Base-by-base conservation (phyloP, 1,139 yeast genomes). In the Zhuliangozyma blackwelliae region DNA sequence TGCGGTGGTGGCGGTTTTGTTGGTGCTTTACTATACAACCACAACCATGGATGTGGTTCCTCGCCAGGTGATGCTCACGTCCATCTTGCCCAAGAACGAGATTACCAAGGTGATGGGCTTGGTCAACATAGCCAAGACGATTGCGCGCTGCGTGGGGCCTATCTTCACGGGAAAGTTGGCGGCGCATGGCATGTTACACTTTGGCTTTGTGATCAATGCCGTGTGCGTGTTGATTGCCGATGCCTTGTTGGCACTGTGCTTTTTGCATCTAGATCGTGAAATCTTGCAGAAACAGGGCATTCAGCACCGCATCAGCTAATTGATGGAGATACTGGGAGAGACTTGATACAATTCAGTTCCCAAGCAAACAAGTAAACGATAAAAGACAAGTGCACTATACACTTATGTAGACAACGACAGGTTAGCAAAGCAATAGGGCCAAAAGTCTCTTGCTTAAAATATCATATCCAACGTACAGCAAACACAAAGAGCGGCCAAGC, bases 31-130 rank as follows among this genome's bases (percentile, higher is more conserved):
- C 40, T 73, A 76, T 38, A 60, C 77, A 2, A 70, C 89, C 1
- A 69, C 80, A 2, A 76, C 89, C 0, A 87, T 88, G 92, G 97
- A 89, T 54, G 96, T 88, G 23, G 94, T 88, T 2, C 96, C 96
- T 7, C 72, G 97, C 37, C 96, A 88, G 57, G 77, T 88, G 5
- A 65, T 89, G 31, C 60, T 88, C 28, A 79, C 95, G 0, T 74
- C 86, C 2, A 66, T 87, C 13, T 79, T 89, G 37, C 72, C 72
- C 11, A 69, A 74, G 9, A 59, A 67, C 10, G 94, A 86, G 40
- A 63, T 89, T 32, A 79, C 95, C 5, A 75, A 72, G 48, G 92
- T 84, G 2, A 75, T 89, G 81, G 96, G 96, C 2, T 67, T 84
- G 3, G 95, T 88, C 5, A 88, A 88, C 51, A 81, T 88, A 28